phyloP scores from a whole-genome alignment of 164 flowering plant genomes.

The Aristolochia californica region DNA sequence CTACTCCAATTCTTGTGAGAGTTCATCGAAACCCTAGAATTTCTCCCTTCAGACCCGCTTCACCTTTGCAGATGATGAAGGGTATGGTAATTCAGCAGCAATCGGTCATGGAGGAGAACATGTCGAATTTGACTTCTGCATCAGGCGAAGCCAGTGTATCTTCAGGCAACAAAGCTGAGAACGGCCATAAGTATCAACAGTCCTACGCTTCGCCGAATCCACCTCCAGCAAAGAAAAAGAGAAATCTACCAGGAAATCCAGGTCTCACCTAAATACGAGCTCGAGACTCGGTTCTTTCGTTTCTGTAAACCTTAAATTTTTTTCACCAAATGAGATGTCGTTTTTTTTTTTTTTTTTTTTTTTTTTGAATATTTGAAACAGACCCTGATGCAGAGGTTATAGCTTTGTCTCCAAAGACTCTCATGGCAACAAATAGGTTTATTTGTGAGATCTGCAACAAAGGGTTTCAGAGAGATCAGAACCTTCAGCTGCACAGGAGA shows the following conservation, averaged over 20 bases:
- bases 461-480: slow-evolving; percentile 94
- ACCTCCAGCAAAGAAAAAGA: slow-evolving; percentile 45
- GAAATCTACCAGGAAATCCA: slow-evolving; percentile 83
- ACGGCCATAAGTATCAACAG: slow-evolving; percentile 18
- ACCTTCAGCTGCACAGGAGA: slow-evolving; percentile 85
- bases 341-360: neutral
- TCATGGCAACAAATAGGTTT: slow-evolving; percentile 81
- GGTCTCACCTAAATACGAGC: slow-evolving; percentile 24
- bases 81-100: slow-evolving; percentile 26
- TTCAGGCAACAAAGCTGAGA: slow-evolving; percentile 37
- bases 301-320: neutral
- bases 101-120: slow-evolving; percentile 38
- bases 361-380: slow-evolving; percentile 7
- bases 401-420: slow-evolving; percentile 74
- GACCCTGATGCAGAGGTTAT: slow-evolving; percentile 33
- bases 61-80: slow-evolving; percentile 29
- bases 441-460: slow-evolving; percentile 94
- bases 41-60: neutral
- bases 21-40: slow-evolving; percentile 6
- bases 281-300: too few species aligned
- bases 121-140: slow-evolving; percentile 76
- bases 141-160: slow-evolving; percentile 61
- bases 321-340: neutral
- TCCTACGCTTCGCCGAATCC: slow-evolving; percentile 24
- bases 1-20: slow-evolving; percentile 1